Percentiles rank a stretch among this genome's conserved stretches.
phyloP scores from a whole-genome alignment of 305 asterid genomes.

The Fraxinus velutina region DNA sequence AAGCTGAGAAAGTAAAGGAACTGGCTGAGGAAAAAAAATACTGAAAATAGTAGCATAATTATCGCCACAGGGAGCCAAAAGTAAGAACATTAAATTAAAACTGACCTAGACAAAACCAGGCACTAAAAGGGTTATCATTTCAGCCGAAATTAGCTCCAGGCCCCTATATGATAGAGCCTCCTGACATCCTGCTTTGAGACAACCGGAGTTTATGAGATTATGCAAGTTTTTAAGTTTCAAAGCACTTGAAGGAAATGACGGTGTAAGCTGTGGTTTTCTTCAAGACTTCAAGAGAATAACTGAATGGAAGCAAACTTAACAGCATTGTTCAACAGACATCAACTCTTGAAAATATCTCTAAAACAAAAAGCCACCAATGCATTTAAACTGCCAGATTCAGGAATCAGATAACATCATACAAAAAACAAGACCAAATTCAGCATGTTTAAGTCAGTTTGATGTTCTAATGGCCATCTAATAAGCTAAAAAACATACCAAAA shows the following conservation, averaged over 20 bases:
- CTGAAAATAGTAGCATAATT: slow-evolving; percentile 31
- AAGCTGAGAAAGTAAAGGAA: slow-evolving; percentile 43
- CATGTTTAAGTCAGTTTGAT: background rate
- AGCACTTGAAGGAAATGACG: slow-evolving; percentile 50
- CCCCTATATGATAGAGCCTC: slow-evolving; percentile 85
- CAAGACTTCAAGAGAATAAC: slow-evolving; percentile 30
- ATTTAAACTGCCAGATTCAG: slow-evolving; percentile 35
- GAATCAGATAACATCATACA: slow-evolving; percentile 29
- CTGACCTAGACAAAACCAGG: slow-evolving; percentile 92
- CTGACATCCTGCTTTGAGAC: slow-evolving; percentile 95
- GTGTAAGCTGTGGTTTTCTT: slow-evolving; percentile 43
- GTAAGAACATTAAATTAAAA: slow-evolving; percentile 56
- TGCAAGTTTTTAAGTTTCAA: slow-evolving; percentile 41
- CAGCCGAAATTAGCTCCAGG: slow-evolving; percentile 91
- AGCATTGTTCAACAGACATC: slow-evolving; percentile 39
- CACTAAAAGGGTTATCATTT: slow-evolving; percentile 83
- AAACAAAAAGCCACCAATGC: slow-evolving; percentile 39
- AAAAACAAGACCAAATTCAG: slow-evolving; percentile 8
- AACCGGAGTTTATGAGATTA: slow-evolving; percentile 57
- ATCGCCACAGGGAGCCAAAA: slow-evolving; percentile 45
- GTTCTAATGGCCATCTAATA: slow-evolving; percentile 10
- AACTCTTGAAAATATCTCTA: slow-evolving; percentile 28
- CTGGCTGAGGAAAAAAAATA: slow-evolving; percentile 35
- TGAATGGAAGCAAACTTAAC: slow-evolving; percentile 37
- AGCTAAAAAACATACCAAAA: background rate